These are phyloP conservation scores for Gloeopeniophorella convolvens DNA, from an alignment of 768 basidiomycete species.

Conservation along the genomic window DNA sequence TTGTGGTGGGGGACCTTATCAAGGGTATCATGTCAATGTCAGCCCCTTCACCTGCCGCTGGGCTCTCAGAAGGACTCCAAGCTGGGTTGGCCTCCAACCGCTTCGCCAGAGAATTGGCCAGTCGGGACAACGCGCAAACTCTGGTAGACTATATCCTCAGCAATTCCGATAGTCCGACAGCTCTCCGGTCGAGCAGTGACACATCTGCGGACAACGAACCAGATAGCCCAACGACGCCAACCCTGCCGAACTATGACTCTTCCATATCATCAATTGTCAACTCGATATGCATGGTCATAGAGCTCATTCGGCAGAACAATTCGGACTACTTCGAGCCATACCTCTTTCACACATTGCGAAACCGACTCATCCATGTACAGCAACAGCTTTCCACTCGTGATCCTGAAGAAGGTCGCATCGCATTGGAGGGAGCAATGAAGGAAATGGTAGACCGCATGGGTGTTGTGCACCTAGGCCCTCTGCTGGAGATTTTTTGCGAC, in stretches of 20 bases:
- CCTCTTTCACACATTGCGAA: slow-evolving; percentile 88
- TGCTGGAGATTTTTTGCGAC: slow-evolving; percentile 69
- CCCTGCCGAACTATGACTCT: slow-evolving; percentile 43
- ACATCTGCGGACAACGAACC: slow-evolving; percentile 22
- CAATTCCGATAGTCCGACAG: slow-evolving; percentile 38
- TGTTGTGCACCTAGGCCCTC: slow-evolving; percentile 83
- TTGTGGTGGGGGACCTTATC: slow-evolving; percentile 83
- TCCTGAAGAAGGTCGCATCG: slow-evolving; percentile 55
- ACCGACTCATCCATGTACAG: slow-evolving; percentile 82
- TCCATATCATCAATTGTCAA: slow-evolving; percentile 76
- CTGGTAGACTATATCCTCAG: slow-evolving; percentile 73
- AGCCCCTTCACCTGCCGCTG: slow-evolving; percentile 76
- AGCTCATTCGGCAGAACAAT: slow-evolving; percentile 95
- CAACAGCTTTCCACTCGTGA: slow-evolving; percentile 50
- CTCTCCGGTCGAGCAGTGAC: neutral
- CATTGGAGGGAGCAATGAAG: slow-evolving; percentile 62
- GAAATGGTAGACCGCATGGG: slow-evolving; percentile 83
- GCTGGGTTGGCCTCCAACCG: slow-evolving; percentile 74
- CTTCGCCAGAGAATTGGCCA: slow-evolving; percentile 84
- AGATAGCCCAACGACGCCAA: slow-evolving; percentile 18
- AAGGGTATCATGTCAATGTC: slow-evolving; percentile 94
- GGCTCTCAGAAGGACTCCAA: slow-evolving; percentile 61
- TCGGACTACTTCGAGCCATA: slow-evolving; percentile 98
- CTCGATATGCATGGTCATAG: slow-evolving; percentile 83
- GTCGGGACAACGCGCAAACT: slow-evolving; percentile 58